These are phyloP conservation scores for Eudorina sp. DNA, from an alignment of 139 green algal genomes.

Conservation along the genomic window DNA sequence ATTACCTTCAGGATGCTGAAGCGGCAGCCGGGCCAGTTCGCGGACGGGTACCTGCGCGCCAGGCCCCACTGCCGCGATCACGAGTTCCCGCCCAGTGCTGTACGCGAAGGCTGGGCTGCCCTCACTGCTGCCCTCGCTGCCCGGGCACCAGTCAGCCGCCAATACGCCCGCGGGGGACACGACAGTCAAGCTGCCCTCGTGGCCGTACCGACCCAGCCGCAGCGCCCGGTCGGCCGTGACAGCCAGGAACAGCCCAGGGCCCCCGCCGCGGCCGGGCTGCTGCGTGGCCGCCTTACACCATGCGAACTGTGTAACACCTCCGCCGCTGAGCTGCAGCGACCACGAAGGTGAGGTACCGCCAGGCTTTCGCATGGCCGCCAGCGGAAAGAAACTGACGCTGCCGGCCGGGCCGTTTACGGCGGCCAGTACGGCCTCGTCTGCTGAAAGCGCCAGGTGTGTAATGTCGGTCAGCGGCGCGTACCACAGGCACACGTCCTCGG, in stretches of 20 bases:
- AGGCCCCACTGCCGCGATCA: not conserved
- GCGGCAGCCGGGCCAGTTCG: not conserved
- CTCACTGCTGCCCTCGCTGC: too few species aligned
- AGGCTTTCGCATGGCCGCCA: not conserved
- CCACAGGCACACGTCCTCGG: not conserved
- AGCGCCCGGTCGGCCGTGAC: not conserved
- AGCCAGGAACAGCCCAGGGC: not conserved
- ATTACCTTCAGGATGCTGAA: constrained; percentile 23
- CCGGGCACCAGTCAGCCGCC: constrained; percentile 38
- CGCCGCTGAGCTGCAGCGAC: constrained; percentile 9
- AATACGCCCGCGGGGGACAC: not conserved
- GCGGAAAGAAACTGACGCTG: constrained; percentile 19
- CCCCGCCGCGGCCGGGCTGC: not conserved
- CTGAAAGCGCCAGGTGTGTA: constrained; percentile 43
- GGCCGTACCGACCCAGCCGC: constrained; percentile 21
- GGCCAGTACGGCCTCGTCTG: constrained; percentile 41
- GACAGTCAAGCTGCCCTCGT: not conserved
- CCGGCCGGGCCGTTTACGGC: not conserved
- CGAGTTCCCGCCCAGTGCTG: not conserved
- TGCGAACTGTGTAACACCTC: constrained; percentile 37
- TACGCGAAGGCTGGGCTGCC: constrained; percentile 32
- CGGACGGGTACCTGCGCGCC: not conserved
- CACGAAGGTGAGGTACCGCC: not conserved
- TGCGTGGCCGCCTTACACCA: constrained; percentile 19
- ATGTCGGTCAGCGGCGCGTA: not conserved